Percentiles rank a stretch among this genome's conserved stretches.
phyloP scores from a whole-genome alignment of 352 stramenopile species.

The Phytopythium boreale region DNA sequence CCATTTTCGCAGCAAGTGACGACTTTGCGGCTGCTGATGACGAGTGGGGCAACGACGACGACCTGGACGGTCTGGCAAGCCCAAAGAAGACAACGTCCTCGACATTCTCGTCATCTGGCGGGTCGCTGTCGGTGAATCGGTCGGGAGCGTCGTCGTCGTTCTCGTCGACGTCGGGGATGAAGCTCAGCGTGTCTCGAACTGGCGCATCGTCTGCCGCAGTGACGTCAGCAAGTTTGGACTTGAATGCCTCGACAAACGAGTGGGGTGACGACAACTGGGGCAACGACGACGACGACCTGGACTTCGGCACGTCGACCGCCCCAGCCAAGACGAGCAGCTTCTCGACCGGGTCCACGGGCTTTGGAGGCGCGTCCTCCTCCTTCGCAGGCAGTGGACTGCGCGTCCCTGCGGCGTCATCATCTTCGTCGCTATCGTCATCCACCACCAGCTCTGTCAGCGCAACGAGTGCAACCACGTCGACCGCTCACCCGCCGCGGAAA shows the following conservation, averaged over 20 bases:
- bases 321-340: constrained; percentile 16
- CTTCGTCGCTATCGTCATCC: constrained; percentile 13
- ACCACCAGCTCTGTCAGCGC: constrained; percentile 7
- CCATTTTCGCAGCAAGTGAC: constrained; percentile 31
- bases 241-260: constrained; percentile 21
- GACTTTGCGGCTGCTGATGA: constrained; percentile 54
- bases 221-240: constrained; percentile 23
- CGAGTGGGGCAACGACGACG: constrained; percentile 60
- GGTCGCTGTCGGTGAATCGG: constrained; percentile 21
- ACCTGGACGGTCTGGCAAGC: constrained; percentile 49
- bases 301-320: constrained; percentile 18
- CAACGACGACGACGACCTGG: constrained; percentile 38
- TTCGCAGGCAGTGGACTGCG: neutral
- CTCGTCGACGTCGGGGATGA: constrained; percentile 42
- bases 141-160: constrained; percentile 22
- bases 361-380: neutral
- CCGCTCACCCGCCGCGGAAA: constrained; percentile 25
- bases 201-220: constrained; percentile 9
- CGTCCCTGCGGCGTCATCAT: neutral
- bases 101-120: constrained; percentile 18
- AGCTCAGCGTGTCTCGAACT: constrained; percentile 44
- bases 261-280: constrained; percentile 77
- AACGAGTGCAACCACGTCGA: constrained; percentile 12
- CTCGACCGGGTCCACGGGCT: neutral
- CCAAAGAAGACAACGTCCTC: constrained; percentile 27